Conservation (phyloP, 1,284 basidiomycete species). For the Trichosporon ovoides region DNA sequence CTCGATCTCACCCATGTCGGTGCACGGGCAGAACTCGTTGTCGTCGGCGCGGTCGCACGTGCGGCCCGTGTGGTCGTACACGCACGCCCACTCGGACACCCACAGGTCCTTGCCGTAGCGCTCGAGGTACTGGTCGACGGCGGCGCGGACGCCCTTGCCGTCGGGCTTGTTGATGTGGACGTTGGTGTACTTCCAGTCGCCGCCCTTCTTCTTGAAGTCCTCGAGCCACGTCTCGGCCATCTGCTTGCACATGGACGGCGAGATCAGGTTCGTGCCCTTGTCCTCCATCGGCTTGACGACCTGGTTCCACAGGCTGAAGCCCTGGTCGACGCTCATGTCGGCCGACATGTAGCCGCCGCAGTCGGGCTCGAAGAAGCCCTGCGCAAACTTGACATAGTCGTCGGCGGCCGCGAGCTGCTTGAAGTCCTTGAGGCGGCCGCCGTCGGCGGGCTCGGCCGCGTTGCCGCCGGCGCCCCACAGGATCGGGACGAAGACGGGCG, state of each 20-base stretch:
- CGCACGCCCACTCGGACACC: slow-evolving; percentile 48
- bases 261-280: slow-evolving; percentile 29
- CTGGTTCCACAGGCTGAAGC: slow-evolving; percentile 40
- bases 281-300: slow-evolving; percentile 35
- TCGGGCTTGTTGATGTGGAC: slow-evolving; percentile 46
- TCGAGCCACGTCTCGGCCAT: slow-evolving; percentile 26
- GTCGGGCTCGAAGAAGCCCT: slow-evolving; percentile 49
- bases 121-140: slow-evolving; percentile 45
- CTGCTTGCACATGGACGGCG: slow-evolving; percentile 33
- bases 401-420: slow-evolving; percentile 23
- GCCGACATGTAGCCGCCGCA: slow-evolving; percentile 27
- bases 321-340: slow-evolving; percentile 15
- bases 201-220: slow-evolving; percentile 25
- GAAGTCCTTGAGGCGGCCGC: slow-evolving; percentile 38
- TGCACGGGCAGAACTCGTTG: slow-evolving; percentile 28
- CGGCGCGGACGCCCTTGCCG: slow-evolving; percentile 38
- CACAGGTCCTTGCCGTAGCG: slow-evolving; percentile 46
- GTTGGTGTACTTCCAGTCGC: slow-evolving; percentile 29
- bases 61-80: slow-evolving; percentile 36
- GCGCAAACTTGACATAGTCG: slow-evolving; percentile 32
- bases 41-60: slow-evolving; percentile 21
- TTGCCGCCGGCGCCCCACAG: slow-evolving; percentile 44
- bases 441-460: slow-evolving; percentile 30
- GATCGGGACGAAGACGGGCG: slow-evolving; percentile 32
- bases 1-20: slow-evolving; percentile 31